A percentile compares a stretch with the other conserved stretches of the same genome.
These are phyloP conservation scores for Monosporascus ibericus DNA, from an alignment of 2,329 filamentous ascomycete species.

Conservation along the genomic window DNA sequence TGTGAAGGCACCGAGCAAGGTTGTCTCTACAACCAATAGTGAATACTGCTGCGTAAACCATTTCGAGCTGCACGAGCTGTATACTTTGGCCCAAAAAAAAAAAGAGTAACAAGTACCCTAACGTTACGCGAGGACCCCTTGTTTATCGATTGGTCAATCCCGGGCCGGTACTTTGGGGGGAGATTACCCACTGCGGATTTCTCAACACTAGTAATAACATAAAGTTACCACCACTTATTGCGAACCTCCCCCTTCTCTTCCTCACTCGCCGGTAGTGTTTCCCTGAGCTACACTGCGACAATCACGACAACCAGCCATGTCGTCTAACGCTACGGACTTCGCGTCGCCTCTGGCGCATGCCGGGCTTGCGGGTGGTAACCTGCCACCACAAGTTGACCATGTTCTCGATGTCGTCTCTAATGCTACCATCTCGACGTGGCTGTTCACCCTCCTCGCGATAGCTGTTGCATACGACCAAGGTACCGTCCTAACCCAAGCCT, in stretches of 20 bases:
- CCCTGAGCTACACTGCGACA: neutral
- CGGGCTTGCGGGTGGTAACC: conserved; percentile 40
- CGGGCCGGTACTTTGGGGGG: no score
- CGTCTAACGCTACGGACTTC: conserved; percentile 58
- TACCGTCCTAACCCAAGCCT: conserved; percentile 42
- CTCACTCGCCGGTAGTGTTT: neutral
- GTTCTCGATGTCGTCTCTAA: conserved; percentile 51
- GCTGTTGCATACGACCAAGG: conserved; percentile 85
- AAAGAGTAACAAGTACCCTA: neutral
- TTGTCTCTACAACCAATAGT: no score
- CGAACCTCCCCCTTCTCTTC: neutral
- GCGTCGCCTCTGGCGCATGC: conserved; percentile 62
- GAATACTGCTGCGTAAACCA: no score
- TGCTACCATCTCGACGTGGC: conserved; percentile 54
- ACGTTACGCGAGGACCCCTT: neutral
- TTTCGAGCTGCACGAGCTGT: no score
- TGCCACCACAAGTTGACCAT: conserved; percentile 52
- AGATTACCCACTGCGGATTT: neutral
- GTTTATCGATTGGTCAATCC: neutral
- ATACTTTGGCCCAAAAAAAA: no score
- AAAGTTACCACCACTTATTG: neutral
- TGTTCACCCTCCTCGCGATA: conserved; percentile 63
- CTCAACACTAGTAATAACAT: neutral
- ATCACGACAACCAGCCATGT: conserved; percentile 32
- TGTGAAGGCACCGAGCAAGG: no score